Percentiles rank a stretch among this genome's conserved stretches.
Evolutionary conservation across 2,329 filamentous ascomycete species (phyloP).

Genomic region (Paracoccidioides brasiliensis): DNA sequence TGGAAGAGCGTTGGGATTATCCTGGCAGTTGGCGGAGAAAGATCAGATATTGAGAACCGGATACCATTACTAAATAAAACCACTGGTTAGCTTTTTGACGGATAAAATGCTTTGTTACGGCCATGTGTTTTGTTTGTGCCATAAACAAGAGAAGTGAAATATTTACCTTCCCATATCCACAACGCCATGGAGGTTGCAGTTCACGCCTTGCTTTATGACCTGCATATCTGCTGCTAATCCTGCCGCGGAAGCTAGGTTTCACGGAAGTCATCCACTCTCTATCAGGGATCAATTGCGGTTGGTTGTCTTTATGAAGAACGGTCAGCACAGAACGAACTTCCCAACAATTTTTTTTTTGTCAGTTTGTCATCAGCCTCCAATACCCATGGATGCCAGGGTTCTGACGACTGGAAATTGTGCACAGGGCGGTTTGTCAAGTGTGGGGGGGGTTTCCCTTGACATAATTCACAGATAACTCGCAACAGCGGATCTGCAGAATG

Average conservation of each 20-base stretch:
- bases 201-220: not conserved
- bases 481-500: too few relatives aligned
- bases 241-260: not conserved
- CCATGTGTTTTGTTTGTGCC: not conserved
- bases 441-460: too few relatives aligned
- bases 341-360: too few relatives aligned
- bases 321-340: too few relatives aligned
- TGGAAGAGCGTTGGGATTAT: slow-evolving; percentile 66
- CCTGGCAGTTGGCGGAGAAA: slow-evolving; percentile 57
- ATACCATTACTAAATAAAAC: slow-evolving; percentile 58
- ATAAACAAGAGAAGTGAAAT: slow-evolving; percentile 5
- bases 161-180: slow-evolving; percentile 35
- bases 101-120: not conserved
- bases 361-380: too few relatives aligned
- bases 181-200: slow-evolving; percentile 21
- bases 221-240: not conserved
- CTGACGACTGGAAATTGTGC: too few relatives aligned
- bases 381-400: too few relatives aligned
- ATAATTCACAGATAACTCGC: too few relatives aligned
- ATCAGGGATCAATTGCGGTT: too few relatives aligned
- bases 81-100: not conserved
- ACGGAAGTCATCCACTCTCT: slow-evolving; percentile 1
- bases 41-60: slow-evolving; percentile 75
- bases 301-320: too few relatives aligned
- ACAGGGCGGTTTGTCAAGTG: too few relatives aligned